Evolutionary conservation across 352 stramenopile species (phyloP).

Genomic region (Phytophthora sansomeana): DNA sequence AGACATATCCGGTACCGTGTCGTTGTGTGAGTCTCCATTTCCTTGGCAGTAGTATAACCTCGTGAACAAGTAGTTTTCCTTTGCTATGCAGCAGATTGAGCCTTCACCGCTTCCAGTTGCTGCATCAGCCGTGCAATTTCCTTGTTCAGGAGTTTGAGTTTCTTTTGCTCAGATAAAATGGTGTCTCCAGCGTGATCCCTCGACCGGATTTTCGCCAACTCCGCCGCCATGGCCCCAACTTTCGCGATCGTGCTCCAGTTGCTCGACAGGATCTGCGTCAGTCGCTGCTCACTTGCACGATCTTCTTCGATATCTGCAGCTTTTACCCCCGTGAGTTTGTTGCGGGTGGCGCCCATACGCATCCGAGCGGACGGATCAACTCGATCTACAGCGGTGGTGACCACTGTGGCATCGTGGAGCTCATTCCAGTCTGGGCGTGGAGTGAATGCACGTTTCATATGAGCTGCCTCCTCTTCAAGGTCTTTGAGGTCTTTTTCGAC

Average conservation of each 20-base stretch:
- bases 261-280: slow-evolving; percentile 61
- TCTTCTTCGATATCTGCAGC: slow-evolving; percentile 49
- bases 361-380: slow-evolving; percentile 44
- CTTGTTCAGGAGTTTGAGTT: slow-evolving; percentile 62
- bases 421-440: slow-evolving; percentile 74
- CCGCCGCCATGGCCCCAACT: slow-evolving; percentile 54
- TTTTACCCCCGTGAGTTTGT: slow-evolving; percentile 23
- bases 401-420: slow-evolving; percentile 55
- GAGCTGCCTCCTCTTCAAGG: slow-evolving; percentile 44
- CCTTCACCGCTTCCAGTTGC: slow-evolving; percentile 53
- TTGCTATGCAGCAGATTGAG: slow-evolving; percentile 27
- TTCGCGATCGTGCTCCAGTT: slow-evolving; percentile 77
- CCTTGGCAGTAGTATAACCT: slow-evolving; percentile 30
- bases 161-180: slow-evolving; percentile 58
- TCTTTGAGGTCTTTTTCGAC: slow-evolving; percentile 35
- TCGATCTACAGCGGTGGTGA: slow-evolving; percentile 65
- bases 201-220: slow-evolving; percentile 60
- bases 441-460: slow-evolving; percentile 67
- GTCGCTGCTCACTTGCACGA: slow-evolving; percentile 39
- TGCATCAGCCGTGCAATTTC: slow-evolving; percentile 66
- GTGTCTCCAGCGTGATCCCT: slow-evolving; percentile 60
- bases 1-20: slow-evolving; percentile 24
- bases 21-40: slow-evolving; percentile 29
- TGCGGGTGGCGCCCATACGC: slow-evolving; percentile 38
- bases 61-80: slow-evolving; percentile 29